Base-by-base conservation (phyloP, 2,329 filamentous ascomycete species). In the Fusarium scirpi region DNA sequence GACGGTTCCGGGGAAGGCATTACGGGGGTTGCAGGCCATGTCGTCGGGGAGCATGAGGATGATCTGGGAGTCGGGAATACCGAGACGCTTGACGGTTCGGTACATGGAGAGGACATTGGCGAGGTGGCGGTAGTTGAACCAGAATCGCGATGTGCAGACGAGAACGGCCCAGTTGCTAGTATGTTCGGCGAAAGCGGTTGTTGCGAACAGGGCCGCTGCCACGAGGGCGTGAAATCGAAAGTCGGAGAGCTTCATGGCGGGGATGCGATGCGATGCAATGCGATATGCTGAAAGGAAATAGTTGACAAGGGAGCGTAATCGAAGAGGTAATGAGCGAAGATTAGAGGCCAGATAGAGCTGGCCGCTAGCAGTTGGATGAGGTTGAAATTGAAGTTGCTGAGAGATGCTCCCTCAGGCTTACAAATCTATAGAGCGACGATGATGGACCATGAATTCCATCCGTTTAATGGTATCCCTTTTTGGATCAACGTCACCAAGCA, bases 11-110 rank as follows among this genome's bases (percentile, higher is more conserved):
- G 96, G 94, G 80, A 99, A 99, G 52, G 94, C 94, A 80, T 99
- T 99, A 76, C 96, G 94, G 32, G 96, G 96, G 82, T 99, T 99
- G 86, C 96, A 99, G 41, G 96, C 96, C 94, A 99, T 98, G 84
- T 99, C 96, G 80, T 99, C 96, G 24, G 96, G 96, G n/a, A 99
- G 89, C 94, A 99, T 98, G 73, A 99, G 92, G 79, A 99, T 98
- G 82, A 99, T 99, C 80, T 99, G 96, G 54, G 94, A 97, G 82
- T 99, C 96, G 38, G 96, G 96, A 65, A 99, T 99, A 49, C 96
- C 96, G 40, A 99, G 90, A 15, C 96, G 93, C 84, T 99, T 99
- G 69, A 99, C 96, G 61, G 96, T 99, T 62, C 96, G 93, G 83
- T 99, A 99, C 70, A 99, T 90, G 64, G 95, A 98, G 66, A 99